Conservation (phyloP, 108 stramenopile species). For the Craspedostauros australis region DNA sequence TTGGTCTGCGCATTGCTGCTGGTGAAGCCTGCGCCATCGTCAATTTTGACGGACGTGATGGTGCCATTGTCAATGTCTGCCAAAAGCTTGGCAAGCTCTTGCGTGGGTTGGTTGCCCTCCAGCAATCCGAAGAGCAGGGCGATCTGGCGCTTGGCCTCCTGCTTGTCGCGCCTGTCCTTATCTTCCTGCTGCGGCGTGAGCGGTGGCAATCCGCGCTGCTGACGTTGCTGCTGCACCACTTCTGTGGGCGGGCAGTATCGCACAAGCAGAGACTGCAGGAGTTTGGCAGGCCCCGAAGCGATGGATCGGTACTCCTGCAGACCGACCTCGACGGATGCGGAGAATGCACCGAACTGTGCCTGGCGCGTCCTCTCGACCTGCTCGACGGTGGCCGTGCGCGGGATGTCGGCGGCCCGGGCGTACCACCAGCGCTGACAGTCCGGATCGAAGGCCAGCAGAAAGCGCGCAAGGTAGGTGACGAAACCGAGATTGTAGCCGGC, state of each 20-base stretch:
- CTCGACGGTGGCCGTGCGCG: conserved; percentile 33
- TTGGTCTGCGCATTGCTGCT: no score
- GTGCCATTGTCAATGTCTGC: conserved; percentile 74
- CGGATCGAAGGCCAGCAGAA: conserved; percentile 68
- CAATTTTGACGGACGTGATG: conserved; percentile 39
- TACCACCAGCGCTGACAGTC: conserved; percentile 80
- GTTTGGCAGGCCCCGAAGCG: conserved; percentile 43
- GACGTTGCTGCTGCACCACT: conserved; percentile 12
- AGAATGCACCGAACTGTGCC: conserved; percentile 69
- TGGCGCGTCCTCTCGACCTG: conserved; percentile 54
- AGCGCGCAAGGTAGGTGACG: conserved; percentile 73
- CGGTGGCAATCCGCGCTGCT: conserved; percentile 10
- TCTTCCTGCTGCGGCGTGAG: conserved; percentile 12
- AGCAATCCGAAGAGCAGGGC: conserved; percentile 72
- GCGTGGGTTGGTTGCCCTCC: conserved; percentile 63
- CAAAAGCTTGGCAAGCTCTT: conserved; percentile 55
- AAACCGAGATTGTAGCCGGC: conserved; percentile 70
- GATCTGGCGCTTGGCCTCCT: conserved; percentile 78
- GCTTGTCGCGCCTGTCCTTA: conserved; percentile 38
- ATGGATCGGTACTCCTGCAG: conserved; percentile 63
- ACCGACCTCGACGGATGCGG: conserved; percentile 76
- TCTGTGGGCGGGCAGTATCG: conserved; percentile 40
- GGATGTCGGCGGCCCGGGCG: conserved; percentile 51
- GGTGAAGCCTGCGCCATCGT: no score
- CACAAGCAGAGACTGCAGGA: conserved; percentile 37